These are phyloP conservation scores for Amauroascus niger DNA, from an alignment of 2,329 filamentous ascomycete genomes.

Conservation along the genomic window DNA sequence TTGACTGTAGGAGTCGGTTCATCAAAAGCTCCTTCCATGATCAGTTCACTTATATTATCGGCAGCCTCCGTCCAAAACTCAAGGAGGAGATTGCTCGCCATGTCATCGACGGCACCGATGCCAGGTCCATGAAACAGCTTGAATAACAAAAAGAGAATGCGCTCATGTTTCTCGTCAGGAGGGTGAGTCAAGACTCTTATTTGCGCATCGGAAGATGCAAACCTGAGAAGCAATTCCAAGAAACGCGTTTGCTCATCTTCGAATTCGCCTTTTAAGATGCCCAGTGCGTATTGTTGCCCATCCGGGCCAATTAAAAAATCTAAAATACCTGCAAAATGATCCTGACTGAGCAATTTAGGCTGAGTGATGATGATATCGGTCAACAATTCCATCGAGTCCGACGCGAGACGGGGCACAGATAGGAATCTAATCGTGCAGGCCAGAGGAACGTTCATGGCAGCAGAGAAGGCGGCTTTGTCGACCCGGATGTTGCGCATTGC, in stretches of 20 bases:
- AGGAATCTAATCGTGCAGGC: constrained; percentile 18
- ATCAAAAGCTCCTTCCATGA: constrained; percentile 24
- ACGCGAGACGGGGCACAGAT: constrained; percentile 22
- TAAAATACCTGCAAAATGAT: constrained; percentile 25
- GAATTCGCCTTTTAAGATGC: constrained; percentile 29
- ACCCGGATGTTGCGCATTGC: constrained; percentile 13
- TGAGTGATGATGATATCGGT: constrained; percentile 28
- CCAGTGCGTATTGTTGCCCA: constrained; percentile 27
- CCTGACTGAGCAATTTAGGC: constrained; percentile 21
- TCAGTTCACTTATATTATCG: constrained; percentile 30
- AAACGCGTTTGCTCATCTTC: constrained; percentile 33
- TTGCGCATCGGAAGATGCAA: constrained; percentile 26
- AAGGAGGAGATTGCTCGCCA: constrained; percentile 29
- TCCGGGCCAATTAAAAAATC: constrained; percentile 29
- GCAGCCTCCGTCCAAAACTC: constrained; percentile 38
- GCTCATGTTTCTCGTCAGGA: constrained; percentile 26
- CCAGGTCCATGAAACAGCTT: constrained; percentile 34
- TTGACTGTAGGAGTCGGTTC: constrained; percentile 27
- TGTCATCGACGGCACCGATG: constrained; percentile 34
- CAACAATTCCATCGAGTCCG: constrained; percentile 28
- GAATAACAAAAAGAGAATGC: constrained; percentile 31
- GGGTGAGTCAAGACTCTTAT: constrained; percentile 25
- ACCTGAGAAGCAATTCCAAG: constrained; percentile 33
- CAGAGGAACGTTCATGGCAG: constrained; percentile 8
- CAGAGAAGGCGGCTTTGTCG: constrained; percentile 6